Percentiles rank a stretch among this genome's conserved stretches.
These are phyloP conservation scores for Boeremia exigua DNA, from an alignment of 2,329 filamentous ascomycete species.

Conservation along the genomic window DNA sequence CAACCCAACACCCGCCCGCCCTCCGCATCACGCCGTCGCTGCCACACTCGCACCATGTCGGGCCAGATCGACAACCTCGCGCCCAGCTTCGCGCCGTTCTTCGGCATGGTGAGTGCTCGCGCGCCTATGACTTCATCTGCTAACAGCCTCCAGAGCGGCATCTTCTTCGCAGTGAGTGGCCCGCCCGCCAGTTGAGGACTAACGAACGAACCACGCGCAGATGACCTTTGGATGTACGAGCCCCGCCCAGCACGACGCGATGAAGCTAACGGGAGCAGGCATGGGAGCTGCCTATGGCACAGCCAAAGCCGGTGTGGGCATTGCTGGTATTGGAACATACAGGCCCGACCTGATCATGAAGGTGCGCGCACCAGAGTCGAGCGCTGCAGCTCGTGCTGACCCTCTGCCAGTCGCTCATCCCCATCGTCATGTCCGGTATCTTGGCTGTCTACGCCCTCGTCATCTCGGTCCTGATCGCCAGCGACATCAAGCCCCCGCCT, in stretches of 20 bases:
- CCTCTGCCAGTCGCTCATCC: slow-evolving; percentile 72
- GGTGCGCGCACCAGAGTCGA: slow-evolving; percentile 55
- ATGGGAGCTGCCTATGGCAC: slow-evolving; percentile 84
- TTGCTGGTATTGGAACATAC: slow-evolving; percentile 84
- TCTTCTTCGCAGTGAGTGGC: slow-evolving; percentile 68
- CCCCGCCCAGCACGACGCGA: slow-evolving; percentile 1
- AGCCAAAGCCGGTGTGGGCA: slow-evolving; percentile 86
- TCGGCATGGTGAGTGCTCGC: slow-evolving; percentile 75
- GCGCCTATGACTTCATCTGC: slow-evolving; percentile 37
- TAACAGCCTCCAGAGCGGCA: slow-evolving; percentile 67
- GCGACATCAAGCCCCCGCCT: slow-evolving; percentile 79
- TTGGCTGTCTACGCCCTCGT: slow-evolving; percentile 98
- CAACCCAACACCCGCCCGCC: neutral
- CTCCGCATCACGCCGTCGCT: neutral
- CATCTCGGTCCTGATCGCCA: slow-evolving; percentile 92
- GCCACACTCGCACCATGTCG: slow-evolving; percentile 26
- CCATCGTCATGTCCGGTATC: slow-evolving; percentile 98
- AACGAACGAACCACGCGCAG: slow-evolving; percentile 39
- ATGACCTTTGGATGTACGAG: slow-evolving; percentile 83
- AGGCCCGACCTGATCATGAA: slow-evolving; percentile 91
- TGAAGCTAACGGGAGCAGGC: slow-evolving; percentile 53
- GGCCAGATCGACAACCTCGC: slow-evolving; percentile 46
- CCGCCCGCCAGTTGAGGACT: slow-evolving; percentile 22
- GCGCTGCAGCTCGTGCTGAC: slow-evolving; percentile 27
- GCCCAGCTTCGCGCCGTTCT: slow-evolving; percentile 85